Evolutionary conservation across 768 basidiomycete species (phyloP), one percentile per base, ranked within the genome.

Genomic region (Lactarius hatsudake): DNA sequence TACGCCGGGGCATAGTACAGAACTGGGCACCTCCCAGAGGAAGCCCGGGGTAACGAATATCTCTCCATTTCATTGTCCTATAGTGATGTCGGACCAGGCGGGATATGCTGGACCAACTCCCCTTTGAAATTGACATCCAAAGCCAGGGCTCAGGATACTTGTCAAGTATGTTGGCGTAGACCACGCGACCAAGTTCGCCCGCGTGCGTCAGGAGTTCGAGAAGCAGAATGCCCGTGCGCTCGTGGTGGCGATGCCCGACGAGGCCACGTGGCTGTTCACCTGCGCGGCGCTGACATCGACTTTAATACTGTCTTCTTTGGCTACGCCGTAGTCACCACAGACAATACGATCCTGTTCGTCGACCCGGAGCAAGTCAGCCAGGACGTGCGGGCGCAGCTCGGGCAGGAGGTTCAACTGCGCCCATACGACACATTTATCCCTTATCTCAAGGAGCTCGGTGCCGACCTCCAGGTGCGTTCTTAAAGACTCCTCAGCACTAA

Each of bases 301-400:
- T 98, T 84, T 78, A 98, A 97, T 68, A 89, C 89, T 4, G 93
- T 97, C 20, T 96, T 97, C 81, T 98, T 97, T 73, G 86, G 93
- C 0, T 97, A 96, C 74, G 91, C 94, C 2, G 82, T 94, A 38
- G 80, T 98, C 43, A 90, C 86, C 12, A 77, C 66, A 45, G 79
- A 81, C 68, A 78, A 60, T 5, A 86, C 86, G 10, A 77, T 82
- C 6, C 79, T 98, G 2, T 98, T 95, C 77, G 78, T 94, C 63
- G 80, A 94, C 61, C 73, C 78, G 26, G 70, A 73, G 0, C 84
- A 86, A 62, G 69, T 86, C 34, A 77, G 79, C 17, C 79, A 82
- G 28, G 79, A 82, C 30, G 80, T 89, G 17, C 79, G 80, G 43
- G 63, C 74, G 3, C 82, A 84, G 63, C 81, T 96, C n/a, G 84